phyloP scores from a whole-genome alignment of 768 basidiomycete species.

The Pholiota conissans region DNA sequence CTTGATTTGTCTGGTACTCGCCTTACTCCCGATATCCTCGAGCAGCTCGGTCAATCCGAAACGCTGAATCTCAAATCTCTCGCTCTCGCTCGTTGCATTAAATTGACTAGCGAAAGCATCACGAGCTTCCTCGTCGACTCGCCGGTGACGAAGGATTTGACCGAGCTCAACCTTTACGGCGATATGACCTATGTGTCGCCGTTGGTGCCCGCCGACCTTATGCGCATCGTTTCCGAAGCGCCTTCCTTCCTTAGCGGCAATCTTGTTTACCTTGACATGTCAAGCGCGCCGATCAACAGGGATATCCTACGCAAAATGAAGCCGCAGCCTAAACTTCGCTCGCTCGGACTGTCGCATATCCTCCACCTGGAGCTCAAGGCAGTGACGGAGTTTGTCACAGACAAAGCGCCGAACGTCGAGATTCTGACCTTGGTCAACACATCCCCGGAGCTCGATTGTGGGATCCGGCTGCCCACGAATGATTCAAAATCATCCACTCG shows the following conservation, averaged over 20 bases:
- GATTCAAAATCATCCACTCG: slow-evolving; percentile 47
- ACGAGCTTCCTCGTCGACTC: slow-evolving; percentile 70
- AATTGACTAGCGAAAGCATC: slow-evolving; percentile 79
- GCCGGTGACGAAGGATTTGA: slow-evolving; percentile 57
- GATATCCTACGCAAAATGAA: slow-evolving; percentile 54
- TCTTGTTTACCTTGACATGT: slow-evolving; percentile 88
- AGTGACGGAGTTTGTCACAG: slow-evolving; percentile 67
- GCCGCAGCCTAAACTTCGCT: slow-evolving; percentile 74
- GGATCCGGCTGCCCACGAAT: slow-evolving; percentile 36
- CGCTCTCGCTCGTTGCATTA: slow-evolving; percentile 83
- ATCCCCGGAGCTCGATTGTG: slow-evolving; percentile 71
- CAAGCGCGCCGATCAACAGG: slow-evolving; percentile 72
- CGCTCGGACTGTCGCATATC: slow-evolving; percentile 89
- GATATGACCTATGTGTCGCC: slow-evolving; percentile 82
- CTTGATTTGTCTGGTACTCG: slow-evolving; percentile 93
- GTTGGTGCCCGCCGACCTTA: slow-evolving; percentile 64
- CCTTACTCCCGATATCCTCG: slow-evolving; percentile 71
- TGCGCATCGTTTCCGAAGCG: slow-evolving; percentile 64
- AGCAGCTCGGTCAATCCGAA: slow-evolving; percentile 57
- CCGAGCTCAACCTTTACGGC: slow-evolving; percentile 86
- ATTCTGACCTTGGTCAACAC: slow-evolving; percentile 80
- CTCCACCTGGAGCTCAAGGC: slow-evolving; percentile 63
- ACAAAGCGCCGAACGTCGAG: slow-evolving; percentile 77
- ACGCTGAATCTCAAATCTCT: slow-evolving; percentile 76
- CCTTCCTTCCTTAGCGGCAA: slow-evolving; percentile 78